These are phyloP conservation scores for Aspergillus ibericus DNA, from an alignment of 2,329 filamentous ascomycete species.

Conservation along the genomic window DNA sequence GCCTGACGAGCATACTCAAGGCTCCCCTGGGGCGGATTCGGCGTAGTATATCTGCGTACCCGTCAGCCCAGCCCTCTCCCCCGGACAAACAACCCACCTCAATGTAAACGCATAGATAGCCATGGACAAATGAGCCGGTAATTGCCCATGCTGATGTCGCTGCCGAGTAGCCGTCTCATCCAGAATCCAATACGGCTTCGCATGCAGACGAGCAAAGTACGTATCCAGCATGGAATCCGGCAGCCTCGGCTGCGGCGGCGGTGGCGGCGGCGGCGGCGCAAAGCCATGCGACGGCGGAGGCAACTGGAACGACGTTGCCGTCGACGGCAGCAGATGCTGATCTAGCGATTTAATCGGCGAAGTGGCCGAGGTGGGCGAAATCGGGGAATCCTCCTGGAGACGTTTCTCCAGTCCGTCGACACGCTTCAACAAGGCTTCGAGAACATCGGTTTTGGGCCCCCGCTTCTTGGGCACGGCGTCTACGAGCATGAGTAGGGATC, in stretches of 20 bases:
- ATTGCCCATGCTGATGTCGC: conserved; percentile 66
- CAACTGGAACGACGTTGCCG: neutral
- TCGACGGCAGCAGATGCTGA: conserved; percentile 14
- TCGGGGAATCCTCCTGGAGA: conserved; percentile 63
- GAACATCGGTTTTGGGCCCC: conserved; percentile 84
- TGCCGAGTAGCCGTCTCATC: conserved; percentile 75
- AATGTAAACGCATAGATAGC: conserved; percentile 58
- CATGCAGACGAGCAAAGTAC: conserved; percentile 77
- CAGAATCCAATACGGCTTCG: conserved; percentile 77
- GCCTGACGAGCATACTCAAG: conserved; percentile 72
- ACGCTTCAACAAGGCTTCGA: conserved; percentile 79
- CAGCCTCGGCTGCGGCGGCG: conserved; percentile 46
- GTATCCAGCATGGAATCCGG: conserved; percentile 69
- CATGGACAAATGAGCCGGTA: conserved; percentile 54
- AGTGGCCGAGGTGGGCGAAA: conserved; percentile 47
- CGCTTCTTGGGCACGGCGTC: conserved; percentile 88
- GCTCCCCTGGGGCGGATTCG: conserved; percentile 66
- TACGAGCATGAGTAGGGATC: conserved; percentile 10
- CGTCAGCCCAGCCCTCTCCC: conserved; percentile 12
- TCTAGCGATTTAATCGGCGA: conserved; percentile 38
- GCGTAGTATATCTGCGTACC: conserved; percentile 69
- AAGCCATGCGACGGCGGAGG: conserved; percentile 9
- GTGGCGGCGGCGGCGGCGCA: conserved; percentile 38
- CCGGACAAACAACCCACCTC: conserved; percentile 19
- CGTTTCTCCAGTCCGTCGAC: conserved; percentile 82